Conservation (phyloP, 148 eudicot species). For the Salicornia ramosissima region DNA sequence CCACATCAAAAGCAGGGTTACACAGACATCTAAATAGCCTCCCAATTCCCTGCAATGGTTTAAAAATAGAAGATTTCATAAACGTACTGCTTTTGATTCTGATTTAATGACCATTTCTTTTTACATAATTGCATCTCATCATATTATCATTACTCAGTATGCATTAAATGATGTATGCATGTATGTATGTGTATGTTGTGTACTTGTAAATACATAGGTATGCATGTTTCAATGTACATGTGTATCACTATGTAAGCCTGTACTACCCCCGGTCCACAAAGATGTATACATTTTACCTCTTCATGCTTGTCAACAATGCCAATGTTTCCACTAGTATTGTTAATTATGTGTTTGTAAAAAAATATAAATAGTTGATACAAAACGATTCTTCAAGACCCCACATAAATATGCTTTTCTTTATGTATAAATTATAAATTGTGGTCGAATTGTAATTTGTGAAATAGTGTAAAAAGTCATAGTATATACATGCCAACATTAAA, state of each 20-base stretch:
- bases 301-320: too few species aligned
- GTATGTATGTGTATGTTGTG: not conserved
- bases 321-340: too few species aligned
- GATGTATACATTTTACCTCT: too few species aligned
- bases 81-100: not conserved
- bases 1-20: slow-evolving; percentile 82
- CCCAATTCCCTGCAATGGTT: slow-evolving; percentile 67
- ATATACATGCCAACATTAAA: not conserved
- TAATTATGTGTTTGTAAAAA: too few species aligned
- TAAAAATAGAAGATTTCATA: not conserved
- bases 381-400: too few species aligned
- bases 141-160: not conserved
- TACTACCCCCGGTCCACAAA: too few species aligned
- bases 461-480: too few species aligned
- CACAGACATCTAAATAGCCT: slow-evolving; percentile 89
- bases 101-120: not conserved
- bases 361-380: too few species aligned
- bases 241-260: not conserved
- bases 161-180: not conserved
- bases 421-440: too few species aligned
- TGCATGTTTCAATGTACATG: not conserved
- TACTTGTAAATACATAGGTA: not conserved
- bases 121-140: not conserved
- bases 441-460: too few species aligned
- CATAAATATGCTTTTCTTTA: too few species aligned